Evolutionary conservation across 805 yeast genomes (phyloP).

Genomic region (Spathaspora sp.): DNA sequence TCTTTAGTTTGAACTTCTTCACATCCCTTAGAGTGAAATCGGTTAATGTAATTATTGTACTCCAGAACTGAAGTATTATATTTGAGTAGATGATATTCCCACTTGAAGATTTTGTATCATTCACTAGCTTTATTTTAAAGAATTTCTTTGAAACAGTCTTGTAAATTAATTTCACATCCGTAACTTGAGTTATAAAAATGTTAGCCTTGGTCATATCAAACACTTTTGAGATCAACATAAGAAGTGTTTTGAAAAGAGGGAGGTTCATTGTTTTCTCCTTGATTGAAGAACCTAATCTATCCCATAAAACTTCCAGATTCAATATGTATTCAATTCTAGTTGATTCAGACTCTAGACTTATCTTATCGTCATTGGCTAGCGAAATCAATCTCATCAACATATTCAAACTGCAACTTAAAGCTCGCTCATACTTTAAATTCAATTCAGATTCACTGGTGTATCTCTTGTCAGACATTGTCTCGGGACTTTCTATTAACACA

Average conservation of each 20-base stretch:
- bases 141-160: slow-evolving; percentile 44
- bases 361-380: slow-evolving; percentile 14
- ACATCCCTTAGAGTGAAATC: slow-evolving; percentile 14
- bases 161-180: slow-evolving; percentile 21
- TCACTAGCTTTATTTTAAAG: slow-evolving; percentile 38
- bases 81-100: slow-evolving; percentile 42
- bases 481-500: slow-evolving; percentile 53
- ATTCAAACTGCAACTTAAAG: slow-evolving; percentile 47
- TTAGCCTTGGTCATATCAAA: slow-evolving; percentile 14
- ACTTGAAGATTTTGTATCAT: slow-evolving; percentile 17
- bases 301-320: slow-evolving; percentile 32
- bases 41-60: slow-evolving; percentile 42
- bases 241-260: slow-evolving; percentile 26
- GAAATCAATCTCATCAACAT: slow-evolving; percentile 38
- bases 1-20: slow-evolving; percentile 22
- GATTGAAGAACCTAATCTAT: slow-evolving; percentile 21
- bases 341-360: slow-evolving; percentile 6
- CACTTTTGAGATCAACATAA: slow-evolving; percentile 17
- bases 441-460: slow-evolving; percentile 65
- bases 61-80: slow-evolving; percentile 46
- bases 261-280: slow-evolving; percentile 24
- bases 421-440: slow-evolving; percentile 56
- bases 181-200: slow-evolving; percentile 11
- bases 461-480: slow-evolving; percentile 72
- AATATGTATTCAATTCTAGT: slow-evolving; percentile 12